phyloP scores from a whole-genome alignment of 2,329 filamentous ascomycete genomes.

The Fusarium albosuccineum region DNA sequence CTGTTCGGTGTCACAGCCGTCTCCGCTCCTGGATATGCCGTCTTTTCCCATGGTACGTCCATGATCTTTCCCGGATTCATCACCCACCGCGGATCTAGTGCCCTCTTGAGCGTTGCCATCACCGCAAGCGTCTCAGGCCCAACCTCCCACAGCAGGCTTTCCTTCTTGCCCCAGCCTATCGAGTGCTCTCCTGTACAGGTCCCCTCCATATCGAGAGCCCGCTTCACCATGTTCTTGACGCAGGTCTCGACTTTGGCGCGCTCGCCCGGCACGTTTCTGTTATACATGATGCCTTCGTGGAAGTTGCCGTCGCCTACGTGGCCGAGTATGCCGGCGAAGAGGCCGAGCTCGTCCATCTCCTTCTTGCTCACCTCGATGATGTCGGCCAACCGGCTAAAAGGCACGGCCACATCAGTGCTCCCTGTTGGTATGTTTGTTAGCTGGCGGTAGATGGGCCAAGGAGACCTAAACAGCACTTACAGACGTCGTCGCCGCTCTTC shows the following conservation, averaged over 20 bases:
- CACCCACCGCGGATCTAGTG: conserved; percentile 87
- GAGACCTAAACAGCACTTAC: conserved; percentile 54
- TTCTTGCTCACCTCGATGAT: conserved; percentile 88
- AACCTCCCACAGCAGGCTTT: conserved; percentile 81
- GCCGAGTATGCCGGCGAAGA: conserved; percentile 89
- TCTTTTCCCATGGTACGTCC: conserved; percentile 66
- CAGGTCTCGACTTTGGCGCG: conserved; percentile 81
- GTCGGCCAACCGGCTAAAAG: conserved; percentile 79
- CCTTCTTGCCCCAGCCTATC: conserved; percentile 88
- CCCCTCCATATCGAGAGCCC: conserved; percentile 94
- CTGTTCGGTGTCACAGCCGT: conserved; percentile 44
- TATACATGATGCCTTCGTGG: conserved; percentile 92
- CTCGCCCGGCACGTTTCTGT: conserved; percentile 76
- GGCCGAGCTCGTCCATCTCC: conserved; percentile 85
- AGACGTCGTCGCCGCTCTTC: conserved; percentile 75
- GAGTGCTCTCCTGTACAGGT: conserved; percentile 93
- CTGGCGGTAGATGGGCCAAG: neutral
- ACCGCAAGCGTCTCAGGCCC: conserved; percentile 83
- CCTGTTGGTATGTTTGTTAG: conserved; percentile 53
- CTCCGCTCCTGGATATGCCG: conserved; percentile 33
- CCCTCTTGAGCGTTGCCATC: conserved; percentile 86
- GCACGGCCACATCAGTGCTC: conserved; percentile 88
- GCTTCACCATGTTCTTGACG: conserved; percentile 89
- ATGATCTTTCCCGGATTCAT: conserved; percentile 96
- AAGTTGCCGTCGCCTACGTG: conserved; percentile 97